Percentiles rank a stretch among this genome's conserved stretches.
Conservation (phyloP, 2,329 filamentous ascomycete genomes). For the Sordariomycetes sp. region DNA sequence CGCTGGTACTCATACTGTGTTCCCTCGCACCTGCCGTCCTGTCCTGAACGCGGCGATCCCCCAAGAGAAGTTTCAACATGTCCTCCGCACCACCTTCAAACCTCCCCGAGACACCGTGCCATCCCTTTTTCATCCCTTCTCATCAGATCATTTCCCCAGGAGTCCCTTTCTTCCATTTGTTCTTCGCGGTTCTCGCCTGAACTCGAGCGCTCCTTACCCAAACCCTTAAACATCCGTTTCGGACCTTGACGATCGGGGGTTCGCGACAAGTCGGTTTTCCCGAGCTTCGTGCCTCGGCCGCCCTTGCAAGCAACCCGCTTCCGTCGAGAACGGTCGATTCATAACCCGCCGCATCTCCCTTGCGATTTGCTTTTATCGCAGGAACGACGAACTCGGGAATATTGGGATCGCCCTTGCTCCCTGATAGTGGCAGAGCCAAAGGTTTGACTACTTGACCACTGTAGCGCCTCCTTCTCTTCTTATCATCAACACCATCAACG, state of each 20-base stretch:
- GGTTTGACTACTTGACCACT: conserved; percentile 5
- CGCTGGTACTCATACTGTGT: neutral
- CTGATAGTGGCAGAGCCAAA: conserved; percentile 3
- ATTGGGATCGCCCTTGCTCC: neutral
- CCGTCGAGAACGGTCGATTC: neutral
- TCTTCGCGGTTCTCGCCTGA: neutral
- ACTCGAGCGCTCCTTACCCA: neutral
- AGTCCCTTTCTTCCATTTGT: neutral
- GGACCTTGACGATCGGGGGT: neutral
- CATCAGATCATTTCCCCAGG: conserved; percentile 3
- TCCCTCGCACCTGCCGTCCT: neutral
- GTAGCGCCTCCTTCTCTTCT: conserved; percentile 10
- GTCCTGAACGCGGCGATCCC: conserved; percentile 3
- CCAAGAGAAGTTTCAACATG: conserved; percentile 10
- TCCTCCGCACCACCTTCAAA: conserved; percentile 1
- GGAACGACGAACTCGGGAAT: neutral
- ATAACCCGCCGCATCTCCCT: neutral
- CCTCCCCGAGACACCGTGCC: conserved; percentile 3
- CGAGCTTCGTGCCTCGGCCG: neutral
- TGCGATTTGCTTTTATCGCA: neutral
- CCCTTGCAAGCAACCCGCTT: neutral
- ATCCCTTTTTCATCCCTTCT: conserved; percentile 3
- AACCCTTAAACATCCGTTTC: neutral
- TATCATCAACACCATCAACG: conserved; percentile 19
- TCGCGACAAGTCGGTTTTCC: neutral